Conservation (phyloP, 306 rosid genomes). For the Sicyos edulis region DNA sequence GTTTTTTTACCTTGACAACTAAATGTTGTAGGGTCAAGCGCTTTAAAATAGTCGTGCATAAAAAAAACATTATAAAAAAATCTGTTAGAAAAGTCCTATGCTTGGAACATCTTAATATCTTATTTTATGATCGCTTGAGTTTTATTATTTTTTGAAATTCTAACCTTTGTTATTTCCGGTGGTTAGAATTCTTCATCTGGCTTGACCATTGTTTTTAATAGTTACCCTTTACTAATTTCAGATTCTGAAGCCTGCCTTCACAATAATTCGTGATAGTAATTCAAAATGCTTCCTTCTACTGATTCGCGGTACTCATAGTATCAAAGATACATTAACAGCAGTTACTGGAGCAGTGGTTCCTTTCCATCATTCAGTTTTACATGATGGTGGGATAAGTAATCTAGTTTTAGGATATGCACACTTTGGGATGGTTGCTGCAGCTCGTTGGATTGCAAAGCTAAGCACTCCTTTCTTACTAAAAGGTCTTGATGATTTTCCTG, state of each 20-base stretch:
- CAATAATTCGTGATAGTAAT: conserved; percentile 59
- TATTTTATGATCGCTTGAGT: not conserved
- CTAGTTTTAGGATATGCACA: conserved; percentile 93
- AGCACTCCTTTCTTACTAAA: conserved; percentile 69
- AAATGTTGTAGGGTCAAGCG: too few relatives aligned
- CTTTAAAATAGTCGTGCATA: too few relatives aligned
- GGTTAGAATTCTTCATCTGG: not conserved
- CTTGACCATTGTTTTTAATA: not conserved
- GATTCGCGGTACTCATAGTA: conserved; percentile 97
- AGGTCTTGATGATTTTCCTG: conserved; percentile 74
- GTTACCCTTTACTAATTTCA: conserved; percentile 28
- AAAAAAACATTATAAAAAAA: not conserved
- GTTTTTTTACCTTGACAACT: too few relatives aligned
- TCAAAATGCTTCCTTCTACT: conserved; percentile 81
- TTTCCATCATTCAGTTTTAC: conserved; percentile 84
- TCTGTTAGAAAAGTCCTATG: not conserved
- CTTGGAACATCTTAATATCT: not conserved
- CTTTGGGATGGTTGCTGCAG: conserved; percentile 99
- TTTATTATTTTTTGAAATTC: not conserved
- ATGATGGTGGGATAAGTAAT: conserved; percentile 94
- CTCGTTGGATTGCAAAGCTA: conserved; percentile 96
- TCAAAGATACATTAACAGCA: conserved; percentile 93
- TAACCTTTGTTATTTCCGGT: not conserved
- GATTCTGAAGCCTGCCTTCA: conserved; percentile 96
- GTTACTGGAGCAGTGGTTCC: conserved; percentile 97